These are phyloP conservation scores for Metarhizium brunneum DNA, from an alignment of 2,329 filamentous ascomycete species.

Conservation along the genomic window DNA sequence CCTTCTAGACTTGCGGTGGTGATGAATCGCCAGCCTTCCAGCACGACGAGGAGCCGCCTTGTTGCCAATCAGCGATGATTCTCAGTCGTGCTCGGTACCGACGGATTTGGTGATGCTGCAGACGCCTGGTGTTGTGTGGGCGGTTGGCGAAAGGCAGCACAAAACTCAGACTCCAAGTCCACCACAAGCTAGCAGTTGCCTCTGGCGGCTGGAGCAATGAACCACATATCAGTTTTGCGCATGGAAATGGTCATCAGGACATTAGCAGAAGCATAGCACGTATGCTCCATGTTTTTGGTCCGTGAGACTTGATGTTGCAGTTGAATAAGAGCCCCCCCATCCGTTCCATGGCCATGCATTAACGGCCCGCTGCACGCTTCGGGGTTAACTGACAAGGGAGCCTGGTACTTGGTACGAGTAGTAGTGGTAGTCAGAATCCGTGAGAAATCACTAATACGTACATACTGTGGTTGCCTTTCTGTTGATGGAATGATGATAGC, in stretches of 20 bases:
- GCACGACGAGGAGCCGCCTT: background rate
- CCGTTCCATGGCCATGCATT: background rate
- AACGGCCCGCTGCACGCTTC: background rate
- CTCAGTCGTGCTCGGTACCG: background rate
- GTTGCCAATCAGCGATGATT: background rate
- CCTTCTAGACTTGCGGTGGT: background rate
- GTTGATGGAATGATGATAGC: background rate
- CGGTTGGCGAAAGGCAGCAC: no score
- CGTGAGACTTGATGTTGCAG: no score
- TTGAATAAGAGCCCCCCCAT: background rate
- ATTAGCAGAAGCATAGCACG: no score
- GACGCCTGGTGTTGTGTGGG: background rate
- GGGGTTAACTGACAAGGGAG: background rate
- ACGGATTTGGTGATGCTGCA: background rate
- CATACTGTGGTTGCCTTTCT: background rate
- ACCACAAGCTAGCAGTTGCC: background rate
- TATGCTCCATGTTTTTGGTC: no score
- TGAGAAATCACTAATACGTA: background rate
- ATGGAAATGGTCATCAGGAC: background rate
- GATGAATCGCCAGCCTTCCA: background rate
- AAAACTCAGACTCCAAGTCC: no score
- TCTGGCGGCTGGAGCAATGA: background rate
- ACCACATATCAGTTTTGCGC: background rate
- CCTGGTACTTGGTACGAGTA: background rate
- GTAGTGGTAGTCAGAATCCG: background rate